Conservation (phyloP, 139 green algal genomes). For the Yamagishiella unicocca region DNA sequence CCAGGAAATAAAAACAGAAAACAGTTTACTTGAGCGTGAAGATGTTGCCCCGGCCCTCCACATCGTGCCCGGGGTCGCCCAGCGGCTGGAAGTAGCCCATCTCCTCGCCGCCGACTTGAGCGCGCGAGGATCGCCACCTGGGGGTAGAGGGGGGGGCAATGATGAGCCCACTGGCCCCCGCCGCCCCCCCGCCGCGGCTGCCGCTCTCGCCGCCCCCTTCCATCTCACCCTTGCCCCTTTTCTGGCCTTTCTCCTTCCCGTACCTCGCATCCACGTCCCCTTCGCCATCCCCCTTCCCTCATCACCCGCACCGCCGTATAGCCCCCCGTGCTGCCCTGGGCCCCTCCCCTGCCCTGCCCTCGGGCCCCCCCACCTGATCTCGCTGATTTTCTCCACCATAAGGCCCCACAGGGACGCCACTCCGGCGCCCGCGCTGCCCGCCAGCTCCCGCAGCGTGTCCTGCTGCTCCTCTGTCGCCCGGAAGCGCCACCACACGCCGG, state of each 20-base stretch:
- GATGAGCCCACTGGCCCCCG: too few relatives aligned
- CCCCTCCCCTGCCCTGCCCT: too few relatives aligned
- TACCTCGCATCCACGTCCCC: too few relatives aligned
- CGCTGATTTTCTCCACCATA: conserved; percentile 19
- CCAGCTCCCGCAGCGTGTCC: conserved; percentile 46
- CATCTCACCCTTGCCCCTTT: too few relatives aligned
- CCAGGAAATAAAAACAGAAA: too few relatives aligned
- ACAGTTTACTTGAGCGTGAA: conserved; percentile 50
- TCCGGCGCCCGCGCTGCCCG: background rate
- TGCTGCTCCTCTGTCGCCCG: conserved; percentile 57
- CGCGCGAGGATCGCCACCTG: background rate
- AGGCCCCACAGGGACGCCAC: conserved; percentile 23
- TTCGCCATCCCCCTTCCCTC: background rate
- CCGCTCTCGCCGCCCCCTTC: too few relatives aligned
- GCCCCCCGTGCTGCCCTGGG: too few relatives aligned
- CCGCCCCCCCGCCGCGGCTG: too few relatives aligned
- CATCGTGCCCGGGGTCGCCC: conserved; percentile 35
- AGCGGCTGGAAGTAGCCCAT: conserved; percentile 72
- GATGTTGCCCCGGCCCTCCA: conserved; percentile 36
- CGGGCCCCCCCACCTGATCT: too few relatives aligned
- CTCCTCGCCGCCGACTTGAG: conserved; percentile 54
- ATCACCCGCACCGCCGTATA: background rate
- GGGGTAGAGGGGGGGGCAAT: too few relatives aligned
- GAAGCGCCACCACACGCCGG: conserved; percentile 62
- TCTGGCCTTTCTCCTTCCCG: too few relatives aligned